Evolutionary conservation across 2,329 filamentous ascomycete species (phyloP), one percentile per base, ranked within the genome.

Genomic region (Ceratocystiopsis minuta): DNA sequence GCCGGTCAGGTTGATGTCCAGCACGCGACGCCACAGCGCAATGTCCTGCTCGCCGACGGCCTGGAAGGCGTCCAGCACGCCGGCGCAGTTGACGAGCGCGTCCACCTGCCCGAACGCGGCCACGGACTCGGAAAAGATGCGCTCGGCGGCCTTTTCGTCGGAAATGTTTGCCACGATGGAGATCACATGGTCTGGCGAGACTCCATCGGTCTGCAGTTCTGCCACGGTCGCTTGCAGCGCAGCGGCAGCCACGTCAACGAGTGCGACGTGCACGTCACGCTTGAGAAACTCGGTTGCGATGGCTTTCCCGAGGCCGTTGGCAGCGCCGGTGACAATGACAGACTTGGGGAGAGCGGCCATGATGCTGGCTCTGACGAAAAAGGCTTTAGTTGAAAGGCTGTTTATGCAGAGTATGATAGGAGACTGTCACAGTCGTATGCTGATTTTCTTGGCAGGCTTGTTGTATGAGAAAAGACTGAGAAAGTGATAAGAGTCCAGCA

Each of bases 11-110:
- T 77, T 77, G 45, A 75, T 57, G 13, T 59, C 61, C 33, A 78
- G 60, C 6, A 75, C 65, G 4, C 57, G 57, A 45, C 75, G 63
- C 70, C 70, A 76, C 2, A 62, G 50, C 2, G 54, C 55, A 44
- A 59, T 58, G 16, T 65, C 58, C 40, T 65, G 53, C 9, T 60
- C 59, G 15, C 65, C 71, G 0, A 66, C 66, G 0, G 68, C 64
- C 36, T 69, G 64, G 48, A 75, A 72, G 24, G 55, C 58, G 50
- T 76, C 72, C 58, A 72, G 68, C 43, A 75, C 60, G 17, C 66
- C 72, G 11, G 70, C 70, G 46, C 70, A 71, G 56, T 74, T 74
- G 50, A 75, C 54, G 6, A 77, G 57, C n/a, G 74, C 58, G 53
- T 78, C 72, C 16, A 72, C 43, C 28, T 52, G 48, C 39, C 53